Evolutionary conservation across 2,329 filamentous ascomycete species (phyloP), one percentile per base, ranked within the genome.

Genomic region (Didymosphaeria variabile): DNA sequence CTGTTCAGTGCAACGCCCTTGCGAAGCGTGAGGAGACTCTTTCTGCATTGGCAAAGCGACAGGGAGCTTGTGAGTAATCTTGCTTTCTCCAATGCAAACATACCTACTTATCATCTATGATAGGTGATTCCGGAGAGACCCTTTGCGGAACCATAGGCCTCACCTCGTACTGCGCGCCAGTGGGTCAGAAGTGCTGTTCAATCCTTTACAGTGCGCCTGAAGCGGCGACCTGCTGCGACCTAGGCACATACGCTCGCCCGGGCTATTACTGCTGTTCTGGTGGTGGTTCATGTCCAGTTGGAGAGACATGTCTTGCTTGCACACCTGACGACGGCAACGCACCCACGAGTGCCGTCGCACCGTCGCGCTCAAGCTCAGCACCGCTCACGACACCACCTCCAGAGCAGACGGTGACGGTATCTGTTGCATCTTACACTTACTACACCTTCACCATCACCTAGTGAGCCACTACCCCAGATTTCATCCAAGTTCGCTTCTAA

Each of bases 371-470:
- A 36, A 36, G 31, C 47, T 51, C 31, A 19, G 26, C 31, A 12
- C 47, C 47, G 15, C 9, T 34, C 9, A 44, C 49, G 23, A 49
- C 55, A 21, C 26, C 55, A 15, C 38, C 34, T 31, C 40, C 57
- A 53, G 38, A 32, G 12, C 29, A 34, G 9, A 52, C 57, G 26
- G 36, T 49, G 31, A 58, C 57, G 2, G 40, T 42, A 7, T 17
- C 44, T 31, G n/a, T 19, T 1, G 29, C 26, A 12, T 50, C 47
- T 32, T 44, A 44, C 19, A 36, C 36, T 13, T 58, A 58, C 29
- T 58, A 36, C 49, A 52, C 47, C 40, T 54, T 58, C 34, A 58
- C 57, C n/a, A 58, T 58, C 31, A 58, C 57, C 17, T 58, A 58
- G 57, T 58, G 54, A 45, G 57, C 40, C 2, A 38, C 29, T 29